Evolutionary conservation across 2,329 filamentous ascomycete genomes (phyloP).

Genomic region (Colletotrichum neosansevieriae): DNA sequence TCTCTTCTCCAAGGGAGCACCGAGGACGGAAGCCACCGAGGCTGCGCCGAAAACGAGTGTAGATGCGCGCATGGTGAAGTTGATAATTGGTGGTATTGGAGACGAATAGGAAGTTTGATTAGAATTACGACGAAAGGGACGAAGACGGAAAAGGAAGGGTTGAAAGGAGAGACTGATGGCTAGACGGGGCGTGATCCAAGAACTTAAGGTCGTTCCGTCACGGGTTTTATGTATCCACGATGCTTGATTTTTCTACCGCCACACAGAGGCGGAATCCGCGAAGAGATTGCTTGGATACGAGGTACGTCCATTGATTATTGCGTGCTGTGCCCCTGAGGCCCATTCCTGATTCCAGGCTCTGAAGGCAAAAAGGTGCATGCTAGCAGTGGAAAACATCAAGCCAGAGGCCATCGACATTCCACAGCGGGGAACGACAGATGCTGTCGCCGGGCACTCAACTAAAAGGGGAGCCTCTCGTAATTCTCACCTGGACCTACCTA

Average conservation of each 20-base stretch:
- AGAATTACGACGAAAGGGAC: not conserved
- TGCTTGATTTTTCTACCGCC: not conserved
- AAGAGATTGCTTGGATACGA: conserved; percentile 6
- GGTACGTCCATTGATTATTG: not conserved
- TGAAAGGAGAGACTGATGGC: conserved; percentile 13
- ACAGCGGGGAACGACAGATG: too few relatives aligned
- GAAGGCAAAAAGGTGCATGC: not conserved
- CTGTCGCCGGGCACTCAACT: too few relatives aligned
- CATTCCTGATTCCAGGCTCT: too few relatives aligned
- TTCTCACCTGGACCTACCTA: too few relatives aligned
- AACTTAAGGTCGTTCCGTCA: not conserved
- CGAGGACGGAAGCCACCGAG: conserved; percentile 24
- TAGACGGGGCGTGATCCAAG: conserved; percentile 5
- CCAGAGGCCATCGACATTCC: too few relatives aligned
- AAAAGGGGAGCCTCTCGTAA: too few relatives aligned
- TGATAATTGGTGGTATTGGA: not conserved
- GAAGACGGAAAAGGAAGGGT: not conserved
- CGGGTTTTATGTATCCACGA: not conserved
- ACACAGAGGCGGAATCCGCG: not conserved
- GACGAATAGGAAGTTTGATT: not conserved
- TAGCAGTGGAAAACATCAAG: too few relatives aligned
- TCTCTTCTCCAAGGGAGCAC: conserved; percentile 34
- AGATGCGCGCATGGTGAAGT: conserved; percentile 31
- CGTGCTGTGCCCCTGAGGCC: not conserved
- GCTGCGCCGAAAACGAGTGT: conserved; percentile 26